A percentile compares a stretch with the other conserved stretches of the same genome.
Conservation (phyloP, 2,329 filamentous ascomycete genomes). For the Botrytis aclada region DNA sequence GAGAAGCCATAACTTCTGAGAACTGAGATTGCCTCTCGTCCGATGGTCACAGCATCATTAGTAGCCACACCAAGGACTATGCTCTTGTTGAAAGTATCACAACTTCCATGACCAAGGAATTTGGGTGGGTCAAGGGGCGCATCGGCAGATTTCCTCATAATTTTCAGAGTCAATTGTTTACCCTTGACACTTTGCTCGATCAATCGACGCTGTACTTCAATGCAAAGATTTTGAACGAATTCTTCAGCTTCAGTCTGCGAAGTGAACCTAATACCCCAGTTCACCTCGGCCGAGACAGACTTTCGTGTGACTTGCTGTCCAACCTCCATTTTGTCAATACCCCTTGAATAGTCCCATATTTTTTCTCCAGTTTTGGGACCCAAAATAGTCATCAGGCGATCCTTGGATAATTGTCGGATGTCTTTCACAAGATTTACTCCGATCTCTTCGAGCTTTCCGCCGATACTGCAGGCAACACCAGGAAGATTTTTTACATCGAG, state of each 20-base stretch:
- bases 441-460: conserved; percentile 82
- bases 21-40: conserved; percentile 81
- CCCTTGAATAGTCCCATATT: conserved; percentile 84
- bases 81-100: conserved; percentile 91
- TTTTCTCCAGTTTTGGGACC: conserved; percentile 93
- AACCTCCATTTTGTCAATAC: conserved; percentile 81
- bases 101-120: conserved; percentile 91
- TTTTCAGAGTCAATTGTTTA: conserved; percentile 85
- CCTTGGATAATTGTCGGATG: conserved; percentile 71
- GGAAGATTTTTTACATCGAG: conserved; percentile 79
- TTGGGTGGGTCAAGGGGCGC: conserved; percentile 90
- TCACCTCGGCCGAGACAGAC: conserved; percentile 95
- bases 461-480: conserved; percentile 87
- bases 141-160: conserved; percentile 83
- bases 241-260: conserved; percentile 90
- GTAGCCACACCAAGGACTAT: conserved; percentile 79
- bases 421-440: conserved; percentile 81
- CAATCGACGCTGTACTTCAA: conserved; percentile 77
- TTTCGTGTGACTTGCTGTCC: conserved; percentile 84
- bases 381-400: conserved; percentile 67
- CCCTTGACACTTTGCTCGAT: conserved; percentile 83
- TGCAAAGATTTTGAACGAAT: conserved; percentile 80
- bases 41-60: conserved; percentile 66
- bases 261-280: conserved; percentile 95
- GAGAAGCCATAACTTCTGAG: conserved; percentile 78